Percentiles rank a stretch among this genome's conserved stretches.
These are phyloP conservation scores for Scutellaria baicalensis DNA, from an alignment of 257 asterid species.

Conservation along the genomic window DNA sequence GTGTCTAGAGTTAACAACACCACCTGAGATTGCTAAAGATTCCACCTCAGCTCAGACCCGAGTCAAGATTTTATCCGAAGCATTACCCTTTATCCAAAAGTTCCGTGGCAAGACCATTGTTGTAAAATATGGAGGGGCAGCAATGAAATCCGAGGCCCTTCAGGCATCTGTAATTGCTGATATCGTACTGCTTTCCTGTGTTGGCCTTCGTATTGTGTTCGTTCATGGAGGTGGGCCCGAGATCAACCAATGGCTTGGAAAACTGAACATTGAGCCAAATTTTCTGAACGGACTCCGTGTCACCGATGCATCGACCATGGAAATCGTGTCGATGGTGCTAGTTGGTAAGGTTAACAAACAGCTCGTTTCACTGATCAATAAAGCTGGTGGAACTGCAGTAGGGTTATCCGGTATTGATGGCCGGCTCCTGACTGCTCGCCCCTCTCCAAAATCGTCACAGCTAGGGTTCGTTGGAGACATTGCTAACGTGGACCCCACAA, in stretches of 20 bases:
- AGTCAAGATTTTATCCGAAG: slow-evolving; percentile 69
- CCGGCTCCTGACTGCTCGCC: slow-evolving; percentile 62
- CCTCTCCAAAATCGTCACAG: slow-evolving; percentile 47
- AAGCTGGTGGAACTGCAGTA: slow-evolving; percentile 78
- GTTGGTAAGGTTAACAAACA: slow-evolving; percentile 69
- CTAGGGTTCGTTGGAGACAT: slow-evolving; percentile 84
- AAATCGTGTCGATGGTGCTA: slow-evolving; percentile 76
- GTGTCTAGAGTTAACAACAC: slow-evolving; percentile 24
- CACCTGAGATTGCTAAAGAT: slow-evolving; percentile 22
- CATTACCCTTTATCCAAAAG: slow-evolving; percentile 68
- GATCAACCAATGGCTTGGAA: slow-evolving; percentile 71
- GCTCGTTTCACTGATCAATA: slow-evolving; percentile 69
- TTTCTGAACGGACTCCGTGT: slow-evolving; percentile 74
- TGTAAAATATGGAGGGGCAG: slow-evolving; percentile 87
- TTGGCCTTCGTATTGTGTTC: slow-evolving; percentile 62
- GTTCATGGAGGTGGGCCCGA: slow-evolving; percentile 88
- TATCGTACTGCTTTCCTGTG: slow-evolving; percentile 75
- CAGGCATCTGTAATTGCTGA: slow-evolving; percentile 81
- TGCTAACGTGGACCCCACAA: slow-evolving; percentile 54
- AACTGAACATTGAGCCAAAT: slow-evolving; percentile 53
- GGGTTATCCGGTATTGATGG: slow-evolving; percentile 76
- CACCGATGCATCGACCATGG: slow-evolving; percentile 78
- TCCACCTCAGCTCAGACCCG: slow-evolving; percentile 49
- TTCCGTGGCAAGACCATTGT: slow-evolving; percentile 79
- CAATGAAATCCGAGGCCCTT: slow-evolving; percentile 72